Evolutionary conservation across 1,284 basidiomycete genomes (phyloP).

Genomic region (Cryptococcus hybrid): DNA sequence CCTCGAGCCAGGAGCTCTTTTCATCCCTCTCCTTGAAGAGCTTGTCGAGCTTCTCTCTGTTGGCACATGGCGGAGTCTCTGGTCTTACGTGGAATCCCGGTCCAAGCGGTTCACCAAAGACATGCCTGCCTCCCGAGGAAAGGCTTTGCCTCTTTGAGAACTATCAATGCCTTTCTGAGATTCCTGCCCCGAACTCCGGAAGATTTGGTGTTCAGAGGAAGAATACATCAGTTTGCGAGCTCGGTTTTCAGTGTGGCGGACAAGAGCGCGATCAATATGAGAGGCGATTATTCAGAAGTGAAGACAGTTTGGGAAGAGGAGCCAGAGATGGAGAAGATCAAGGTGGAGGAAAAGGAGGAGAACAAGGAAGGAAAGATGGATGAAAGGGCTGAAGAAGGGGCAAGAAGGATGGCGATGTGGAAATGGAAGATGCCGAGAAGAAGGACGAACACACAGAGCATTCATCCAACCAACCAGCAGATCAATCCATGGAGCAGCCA

Average conservation of each 20-base stretch:
- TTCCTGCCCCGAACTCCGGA: constrained; percentile 38
- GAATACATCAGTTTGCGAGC: constrained; percentile 44
- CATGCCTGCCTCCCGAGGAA: constrained; percentile 45
- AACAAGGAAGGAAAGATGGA: constrained; percentile 4
- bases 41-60: constrained; percentile 44
- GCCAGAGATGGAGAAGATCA: neutral
- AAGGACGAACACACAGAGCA: neutral
- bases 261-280: constrained; percentile 45
- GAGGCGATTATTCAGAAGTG: constrained; percentile 41
- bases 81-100: constrained; percentile 41
- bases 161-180: constrained; percentile 42
- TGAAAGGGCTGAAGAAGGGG: constrained; percentile 21
- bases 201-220: constrained; percentile 39
- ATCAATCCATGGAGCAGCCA: neutral
- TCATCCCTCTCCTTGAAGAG: constrained; percentile 45
- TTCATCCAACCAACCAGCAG: neutral
- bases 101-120: constrained; percentile 42
- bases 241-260: constrained; percentile 42
- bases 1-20: constrained; percentile 41
- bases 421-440: constrained; percentile 11
- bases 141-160: constrained; percentile 43
- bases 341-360: constrained; percentile 6
- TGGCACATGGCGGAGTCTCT: constrained; percentile 37
- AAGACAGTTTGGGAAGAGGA: constrained; percentile 41
- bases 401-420: constrained; percentile 1